phyloP scores from a whole-genome alignment of 345 rosid species.

The Sisymbrium irio region DNA sequence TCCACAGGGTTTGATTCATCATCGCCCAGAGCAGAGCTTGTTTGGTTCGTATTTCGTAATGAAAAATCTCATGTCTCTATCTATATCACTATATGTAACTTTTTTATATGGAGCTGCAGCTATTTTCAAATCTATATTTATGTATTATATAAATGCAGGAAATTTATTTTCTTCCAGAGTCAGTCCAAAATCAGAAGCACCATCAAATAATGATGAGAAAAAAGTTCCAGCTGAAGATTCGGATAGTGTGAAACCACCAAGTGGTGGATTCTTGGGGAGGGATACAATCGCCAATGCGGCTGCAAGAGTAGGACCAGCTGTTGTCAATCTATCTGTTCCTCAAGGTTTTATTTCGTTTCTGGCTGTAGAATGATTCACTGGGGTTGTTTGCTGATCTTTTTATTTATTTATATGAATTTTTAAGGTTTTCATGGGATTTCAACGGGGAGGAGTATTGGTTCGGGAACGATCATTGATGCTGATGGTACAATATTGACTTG shows the following conservation, averaged over 20 bases:
- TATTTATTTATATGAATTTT: background rate
- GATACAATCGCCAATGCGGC: slow-evolving; percentile 85
- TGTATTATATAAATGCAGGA: slow-evolving; percentile 36
- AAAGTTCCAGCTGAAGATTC: slow-evolving; percentile 36
- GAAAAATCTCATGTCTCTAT: background rate
- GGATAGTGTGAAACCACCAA: slow-evolving; percentile 42
- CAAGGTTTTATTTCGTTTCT: slow-evolving; percentile 42
- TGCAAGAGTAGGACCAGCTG: slow-evolving; percentile 77
- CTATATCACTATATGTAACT: background rate
- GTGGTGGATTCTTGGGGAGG: slow-evolving; percentile 61
- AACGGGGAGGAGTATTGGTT: slow-evolving; percentile 58
- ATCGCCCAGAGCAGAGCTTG: slow-evolving; percentile 25
- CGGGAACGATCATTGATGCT: slow-evolving; percentile 82
- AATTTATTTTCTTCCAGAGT: slow-evolving; percentile 41
- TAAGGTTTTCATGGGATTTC: slow-evolving; percentile 58
- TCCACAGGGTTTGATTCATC: background rate
- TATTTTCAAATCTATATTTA: background rate
- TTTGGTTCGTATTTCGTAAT: slow-evolving; percentile 49
- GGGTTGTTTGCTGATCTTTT: background rate
- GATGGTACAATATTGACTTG: slow-evolving; percentile 90
- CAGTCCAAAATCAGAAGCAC: slow-evolving; percentile 39
- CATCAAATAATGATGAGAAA: slow-evolving; percentile 26
- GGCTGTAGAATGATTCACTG: background rate
- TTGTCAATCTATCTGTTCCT: slow-evolving; percentile 78
- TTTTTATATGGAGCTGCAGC: background rate